These are phyloP conservation scores for Clarkia xantiana DNA, from an alignment of 345 rosid genomes.

Conservation along the genomic window DNA sequence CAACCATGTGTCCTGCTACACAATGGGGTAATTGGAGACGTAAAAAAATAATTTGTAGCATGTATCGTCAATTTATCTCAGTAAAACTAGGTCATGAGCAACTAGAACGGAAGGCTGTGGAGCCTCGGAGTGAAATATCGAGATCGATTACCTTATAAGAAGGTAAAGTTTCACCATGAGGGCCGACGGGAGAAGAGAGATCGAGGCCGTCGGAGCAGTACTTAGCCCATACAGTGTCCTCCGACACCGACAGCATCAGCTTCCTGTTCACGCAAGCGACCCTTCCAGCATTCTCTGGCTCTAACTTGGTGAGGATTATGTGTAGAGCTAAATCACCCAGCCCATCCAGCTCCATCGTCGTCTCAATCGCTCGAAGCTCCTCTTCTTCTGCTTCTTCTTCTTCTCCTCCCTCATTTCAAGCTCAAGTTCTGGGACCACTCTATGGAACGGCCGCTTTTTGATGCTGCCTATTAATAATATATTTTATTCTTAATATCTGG, in stretches of 20 bases:
- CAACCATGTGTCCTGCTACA: too few relatives aligned
- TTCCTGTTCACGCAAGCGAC: constrained; percentile 47
- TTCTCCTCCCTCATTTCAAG: too few relatives aligned
- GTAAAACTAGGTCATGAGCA: too few relatives aligned
- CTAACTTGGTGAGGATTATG: constrained; percentile 32
- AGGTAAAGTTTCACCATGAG: constrained; percentile 36
- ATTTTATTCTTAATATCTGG: too few relatives aligned
- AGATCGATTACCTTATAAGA: constrained; percentile 50
- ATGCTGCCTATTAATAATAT: too few relatives aligned
- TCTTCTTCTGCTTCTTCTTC: neutral
- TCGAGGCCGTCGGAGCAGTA: constrained; percentile 46
- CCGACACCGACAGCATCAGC: constrained; percentile 34
- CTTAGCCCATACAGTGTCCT: constrained; percentile 61
- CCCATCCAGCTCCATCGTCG: constrained; percentile 42
- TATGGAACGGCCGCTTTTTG: too few relatives aligned
- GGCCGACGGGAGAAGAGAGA: constrained; percentile 53
- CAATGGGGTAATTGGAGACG: too few relatives aligned
- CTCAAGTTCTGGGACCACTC: too few relatives aligned
- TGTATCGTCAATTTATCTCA: too few relatives aligned
- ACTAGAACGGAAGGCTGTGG: neutral
- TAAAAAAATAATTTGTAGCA: too few relatives aligned
- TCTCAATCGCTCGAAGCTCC: neutral
- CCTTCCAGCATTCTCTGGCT: constrained; percentile 30
- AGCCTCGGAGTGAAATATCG: neutral
- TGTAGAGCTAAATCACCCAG: constrained; percentile 53